Base-by-base conservation (phyloP, 1,284 basidiomycete species). In the Neonothopanus nambi region DNA sequence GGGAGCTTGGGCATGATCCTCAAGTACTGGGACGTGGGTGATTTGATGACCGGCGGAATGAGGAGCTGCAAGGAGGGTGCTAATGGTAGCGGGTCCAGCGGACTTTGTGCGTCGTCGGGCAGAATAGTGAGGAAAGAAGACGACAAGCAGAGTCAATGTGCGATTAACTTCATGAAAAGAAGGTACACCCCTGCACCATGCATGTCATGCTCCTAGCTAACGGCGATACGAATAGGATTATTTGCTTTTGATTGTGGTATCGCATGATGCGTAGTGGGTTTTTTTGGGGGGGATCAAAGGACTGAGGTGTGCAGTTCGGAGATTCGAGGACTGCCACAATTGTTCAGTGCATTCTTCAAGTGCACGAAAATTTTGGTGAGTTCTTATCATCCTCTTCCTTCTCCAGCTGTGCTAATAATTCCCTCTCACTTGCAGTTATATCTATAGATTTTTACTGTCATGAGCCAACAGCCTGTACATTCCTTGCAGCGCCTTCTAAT, bases 271-370 rank as follows among this genome's bases (percentile, higher is more conserved):
- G 23, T 81, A 86, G 58, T 95, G 90, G 87, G 85, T 95, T 59
- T 90, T 93, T 3, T 93, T 91, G 18, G n/a, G n/a, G 90, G 17
- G 92, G 93, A 21, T 93, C 91, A 17, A 95, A 95, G 68, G 94
- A 97, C 69, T 83, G 93, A 20, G 86, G 87, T 1, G 91, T 96
- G 36, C 87, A 91, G 67, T 90, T 94, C 67, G 96, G 93, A 92
- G 90, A 95, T 64, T 82, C 88, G n/a, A 76, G 77, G 55, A 83
- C 79, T 6, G 89, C n/a, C n/a, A n/a, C 84, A 1, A 81, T 85
- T 59, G 81, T 89, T 39, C 91, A 94, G 65, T 85, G 91, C 60
- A 87, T 93, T 76, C 73, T 96, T 5, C 91, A 93, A 68, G 93
- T 92, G 2, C 93, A 95, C 71, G 94, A 93, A 71, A 95, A 95